Evolutionary conservation across 495 filamentous ascomycete species (phyloP).

Genomic region (Oidiodendron maius): DNA sequence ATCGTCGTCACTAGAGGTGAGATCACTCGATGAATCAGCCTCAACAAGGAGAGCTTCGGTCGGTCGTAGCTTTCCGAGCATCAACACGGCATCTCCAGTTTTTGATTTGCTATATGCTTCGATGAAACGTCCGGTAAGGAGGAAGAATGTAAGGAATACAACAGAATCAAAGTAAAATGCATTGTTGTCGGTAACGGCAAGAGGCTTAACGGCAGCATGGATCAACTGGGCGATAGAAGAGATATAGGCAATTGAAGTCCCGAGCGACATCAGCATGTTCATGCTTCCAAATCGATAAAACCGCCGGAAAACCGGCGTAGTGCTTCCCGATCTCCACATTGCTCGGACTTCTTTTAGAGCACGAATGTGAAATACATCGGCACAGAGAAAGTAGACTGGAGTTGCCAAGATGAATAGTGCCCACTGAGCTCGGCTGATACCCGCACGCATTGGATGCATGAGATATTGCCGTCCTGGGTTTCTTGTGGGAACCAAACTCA

Average conservation of each 20-base stretch:
- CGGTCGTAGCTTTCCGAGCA: constrained; percentile 71
- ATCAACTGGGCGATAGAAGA: constrained; percentile 74
- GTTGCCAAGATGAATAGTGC: constrained; percentile 79
- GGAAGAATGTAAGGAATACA: constrained; percentile 86
- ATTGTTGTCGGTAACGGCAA: constrained; percentile 34
- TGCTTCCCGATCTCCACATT: constrained; percentile 78
- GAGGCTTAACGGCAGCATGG: constrained; percentile 28
- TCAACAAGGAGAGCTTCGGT: constrained; percentile 68
- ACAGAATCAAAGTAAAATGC: constrained; percentile 89
- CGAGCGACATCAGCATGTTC: constrained; percentile 85
- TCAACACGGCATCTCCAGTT: constrained; percentile 79
- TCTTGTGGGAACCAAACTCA: constrained; percentile 62
- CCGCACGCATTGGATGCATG: constrained; percentile 64
- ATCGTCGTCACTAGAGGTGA: neutral
- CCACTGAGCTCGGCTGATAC: constrained; percentile 71
- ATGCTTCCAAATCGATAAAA: constrained; percentile 94
- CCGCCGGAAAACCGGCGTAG: constrained; percentile 62
- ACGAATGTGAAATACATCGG: constrained; percentile 76
- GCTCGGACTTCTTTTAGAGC: constrained; percentile 72
- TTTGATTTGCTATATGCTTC: constrained; percentile 90
- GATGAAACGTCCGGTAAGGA: constrained; percentile 68
- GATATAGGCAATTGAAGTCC: constrained; percentile 83
- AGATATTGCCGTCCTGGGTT: constrained; percentile 54
- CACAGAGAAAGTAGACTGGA: constrained; percentile 81
- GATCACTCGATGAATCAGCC: constrained; percentile 14